phyloP scores from a whole-genome alignment of 495 filamentous ascomycete genomes.

The Saxophila tyrrhenica region DNA sequence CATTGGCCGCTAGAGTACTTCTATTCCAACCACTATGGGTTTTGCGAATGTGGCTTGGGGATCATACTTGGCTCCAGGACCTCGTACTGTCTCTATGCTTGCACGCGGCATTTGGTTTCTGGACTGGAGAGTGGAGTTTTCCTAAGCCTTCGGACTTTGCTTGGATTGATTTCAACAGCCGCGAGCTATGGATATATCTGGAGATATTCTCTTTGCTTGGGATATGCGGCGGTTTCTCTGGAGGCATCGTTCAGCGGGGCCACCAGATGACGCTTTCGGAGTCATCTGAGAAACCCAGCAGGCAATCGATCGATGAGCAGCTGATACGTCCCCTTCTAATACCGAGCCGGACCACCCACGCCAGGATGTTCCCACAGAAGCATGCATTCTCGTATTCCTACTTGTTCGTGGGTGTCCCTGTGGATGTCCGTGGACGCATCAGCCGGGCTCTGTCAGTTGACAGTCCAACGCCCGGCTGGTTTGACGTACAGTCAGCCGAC shows the following conservation, averaged over 20 bases:
- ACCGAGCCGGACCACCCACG: conserved; percentile 50
- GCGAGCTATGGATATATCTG: conserved; percentile 3
- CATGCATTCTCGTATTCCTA: conserved; percentile 58
- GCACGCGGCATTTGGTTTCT: conserved; percentile 4
- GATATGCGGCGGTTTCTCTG: conserved; percentile 9
- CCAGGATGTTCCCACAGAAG: conserved; percentile 48
- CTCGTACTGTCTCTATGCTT: conserved; percentile 1
- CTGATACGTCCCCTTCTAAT: conserved; percentile 30
- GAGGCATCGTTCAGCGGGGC: conserved; percentile 14
- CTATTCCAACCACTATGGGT: conserved; percentile 14
- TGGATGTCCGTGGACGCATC: conserved; percentile 45
- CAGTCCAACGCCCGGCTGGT: conserved; percentile 36
- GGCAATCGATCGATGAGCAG: conserved; percentile 15
- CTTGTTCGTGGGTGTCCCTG: conserved; percentile 53
- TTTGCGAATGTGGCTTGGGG: background rate
- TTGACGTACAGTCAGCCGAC: conserved; percentile 45
- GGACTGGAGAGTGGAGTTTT: conserved; percentile 7
- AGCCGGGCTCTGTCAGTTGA: conserved; percentile 45
- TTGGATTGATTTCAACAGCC: background rate
- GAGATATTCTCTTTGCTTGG: conserved; percentile 15
- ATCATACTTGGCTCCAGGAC: conserved; percentile 12
- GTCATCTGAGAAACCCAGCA: background rate
- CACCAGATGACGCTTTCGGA: background rate
- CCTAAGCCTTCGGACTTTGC: background rate
- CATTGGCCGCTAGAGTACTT: conserved; percentile 9